A percentile compares a stretch with the other conserved stretches of the same genome.
These are phyloP conservation scores for Barnettozyma salicaria DNA, from an alignment of 805 yeast genomes.

Conservation along the genomic window DNA sequence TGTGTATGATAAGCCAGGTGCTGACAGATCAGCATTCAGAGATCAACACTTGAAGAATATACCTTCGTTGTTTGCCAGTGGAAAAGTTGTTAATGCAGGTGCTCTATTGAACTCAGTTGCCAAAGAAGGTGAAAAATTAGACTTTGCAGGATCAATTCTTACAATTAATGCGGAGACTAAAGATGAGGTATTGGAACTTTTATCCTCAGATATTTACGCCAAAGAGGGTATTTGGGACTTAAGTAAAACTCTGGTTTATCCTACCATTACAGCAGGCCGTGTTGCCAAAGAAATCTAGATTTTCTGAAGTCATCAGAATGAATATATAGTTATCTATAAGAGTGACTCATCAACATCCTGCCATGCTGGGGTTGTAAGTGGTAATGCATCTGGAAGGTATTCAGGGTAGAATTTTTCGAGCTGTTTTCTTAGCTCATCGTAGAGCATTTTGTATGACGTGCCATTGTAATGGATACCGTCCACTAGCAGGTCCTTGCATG, in stretches of 20 bases:
- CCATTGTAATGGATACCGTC: conserved; percentile 62
- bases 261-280: conserved; percentile 44
- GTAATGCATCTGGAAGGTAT: conserved; percentile 36
- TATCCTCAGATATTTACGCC: conserved; percentile 58
- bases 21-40: conserved; percentile 43
- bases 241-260: conserved; percentile 52
- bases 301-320: no score
- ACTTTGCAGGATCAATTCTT: conserved; percentile 65
- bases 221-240: conserved; percentile 73
- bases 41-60: conserved; percentile 47
- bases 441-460: conserved; percentile 45
- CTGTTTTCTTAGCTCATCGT: conserved; percentile 34
- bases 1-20: conserved; percentile 62
- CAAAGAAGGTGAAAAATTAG: conserved; percentile 34
- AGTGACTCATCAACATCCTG: conserved; percentile 28
- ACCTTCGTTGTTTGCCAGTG: conserved; percentile 36
- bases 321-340: neutral
- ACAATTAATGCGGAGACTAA: conserved; percentile 58
- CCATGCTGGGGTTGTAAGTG: conserved; percentile 37
- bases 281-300: conserved; percentile 26
- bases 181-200: conserved; percentile 58
- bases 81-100: conserved; percentile 44
- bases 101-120: conserved; percentile 45
- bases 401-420: conserved; percentile 45
- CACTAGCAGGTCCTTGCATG: conserved; percentile 36